phyloP scores from a whole-genome alignment of 164 flowering plant genomes.

The Dillenia suffruticosa region DNA sequence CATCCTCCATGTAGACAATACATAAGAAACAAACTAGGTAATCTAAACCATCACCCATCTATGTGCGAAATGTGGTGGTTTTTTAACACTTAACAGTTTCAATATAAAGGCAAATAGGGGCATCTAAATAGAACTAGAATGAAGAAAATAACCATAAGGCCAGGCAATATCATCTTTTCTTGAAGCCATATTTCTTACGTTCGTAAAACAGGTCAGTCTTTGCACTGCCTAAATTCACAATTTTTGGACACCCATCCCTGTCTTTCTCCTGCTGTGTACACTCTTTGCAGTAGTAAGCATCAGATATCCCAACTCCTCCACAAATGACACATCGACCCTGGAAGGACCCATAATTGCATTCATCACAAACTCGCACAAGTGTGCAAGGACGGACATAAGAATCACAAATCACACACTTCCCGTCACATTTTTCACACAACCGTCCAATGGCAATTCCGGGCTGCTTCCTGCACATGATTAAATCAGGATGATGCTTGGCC shows the following conservation, averaged over 20 bases:
- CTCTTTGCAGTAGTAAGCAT: slow-evolving; percentile 72
- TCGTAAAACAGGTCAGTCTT: slow-evolving; percentile 64
- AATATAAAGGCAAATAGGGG: too few relatives aligned
- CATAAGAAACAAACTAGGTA: too few relatives aligned
- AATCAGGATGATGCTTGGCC: slow-evolving; percentile 78
- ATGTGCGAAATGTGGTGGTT: too few relatives aligned
- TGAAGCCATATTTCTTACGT: slow-evolving; percentile 65
- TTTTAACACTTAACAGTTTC: too few relatives aligned
- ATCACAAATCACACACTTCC: slow-evolving; percentile 64
- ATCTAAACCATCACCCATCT: too few relatives aligned
- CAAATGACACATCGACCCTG: slow-evolving; percentile 69
- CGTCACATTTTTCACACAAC: slow-evolving; percentile 62
- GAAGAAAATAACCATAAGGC: too few relatives aligned
- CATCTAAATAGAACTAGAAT: too few relatives aligned
- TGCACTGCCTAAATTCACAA: slow-evolving; percentile 66
- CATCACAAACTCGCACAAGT: slow-evolving; percentile 63
- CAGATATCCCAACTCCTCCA: slow-evolving; percentile 71
- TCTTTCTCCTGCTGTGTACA: slow-evolving; percentile 76
- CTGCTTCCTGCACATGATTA: slow-evolving; percentile 69
- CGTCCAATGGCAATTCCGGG: slow-evolving; percentile 74
- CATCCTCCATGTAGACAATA: too few relatives aligned
- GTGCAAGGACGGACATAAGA: slow-evolving; percentile 78
- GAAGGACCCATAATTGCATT: slow-evolving; percentile 72
- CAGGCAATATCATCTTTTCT: slow-evolving; percentile 36
- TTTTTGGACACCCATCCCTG: slow-evolving; percentile 67